phyloP scores from a whole-genome alignment of 179 eudicot species.

The Pouteria campechiana region DNA sequence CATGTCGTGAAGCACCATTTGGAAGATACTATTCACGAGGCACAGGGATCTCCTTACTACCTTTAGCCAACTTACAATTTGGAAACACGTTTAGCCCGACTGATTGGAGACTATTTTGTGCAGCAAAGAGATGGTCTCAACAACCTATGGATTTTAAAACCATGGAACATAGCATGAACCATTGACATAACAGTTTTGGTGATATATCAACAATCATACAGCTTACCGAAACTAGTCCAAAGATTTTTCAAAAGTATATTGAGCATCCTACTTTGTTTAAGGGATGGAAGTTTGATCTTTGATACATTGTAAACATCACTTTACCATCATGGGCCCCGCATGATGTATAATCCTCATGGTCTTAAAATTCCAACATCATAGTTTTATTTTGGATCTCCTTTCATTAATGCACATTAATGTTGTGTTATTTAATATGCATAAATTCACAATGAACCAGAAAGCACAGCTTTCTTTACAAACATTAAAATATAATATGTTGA shows the following conservation, averaged over 20 bases:
- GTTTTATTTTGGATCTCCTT: too few relatives aligned
- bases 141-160: conserved; percentile 94
- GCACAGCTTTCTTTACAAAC: too few relatives aligned
- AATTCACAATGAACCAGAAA: too few relatives aligned
- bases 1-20: conserved; percentile 96
- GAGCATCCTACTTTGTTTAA: conserved; percentile 82
- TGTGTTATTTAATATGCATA: too few relatives aligned
- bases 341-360: too few relatives aligned
- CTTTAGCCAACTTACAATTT: conserved; percentile 94
- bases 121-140: conserved; percentile 60
- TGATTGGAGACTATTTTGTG: conserved; percentile 71
- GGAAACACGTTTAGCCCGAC: conserved; percentile 67
- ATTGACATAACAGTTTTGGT: conserved; percentile 75
- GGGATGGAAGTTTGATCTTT: conserved; percentile 90
- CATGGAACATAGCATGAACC: conserved; percentile 99
- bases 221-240: conserved; percentile 98
- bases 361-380: too few relatives aligned
- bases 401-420: too few relatives aligned
- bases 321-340: too few relatives aligned
- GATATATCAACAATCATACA: conserved; percentile 87
- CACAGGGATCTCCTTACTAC: conserved; percentile 79
- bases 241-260: conserved; percentile 93
- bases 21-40: conserved; percentile 91
- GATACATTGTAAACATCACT: conserved; percentile 87
- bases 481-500: too few relatives aligned